Percentiles rank a stretch among this genome's conserved stretches.
These are phyloP conservation scores for Pleurotus cornucopiae DNA, from an alignment of 768 basidiomycete genomes.

Conservation along the genomic window DNA sequence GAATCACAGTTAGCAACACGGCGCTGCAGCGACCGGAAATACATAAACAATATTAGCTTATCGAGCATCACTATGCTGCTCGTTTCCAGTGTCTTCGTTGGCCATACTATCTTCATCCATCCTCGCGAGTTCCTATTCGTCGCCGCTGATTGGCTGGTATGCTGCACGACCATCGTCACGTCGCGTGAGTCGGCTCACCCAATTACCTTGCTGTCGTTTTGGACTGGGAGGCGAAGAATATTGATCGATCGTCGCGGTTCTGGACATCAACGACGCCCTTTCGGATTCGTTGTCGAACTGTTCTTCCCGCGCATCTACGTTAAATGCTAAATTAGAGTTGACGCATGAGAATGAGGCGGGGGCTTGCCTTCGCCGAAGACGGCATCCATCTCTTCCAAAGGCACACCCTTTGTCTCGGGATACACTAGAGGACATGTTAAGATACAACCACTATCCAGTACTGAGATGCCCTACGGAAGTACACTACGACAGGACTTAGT, in stretches of 20 bases:
- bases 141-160: conserved; percentile 45
- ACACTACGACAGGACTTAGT: conserved; percentile 40
- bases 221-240: conserved; percentile 19
- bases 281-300: conserved; percentile 62
- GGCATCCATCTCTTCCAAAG: conserved; percentile 87
- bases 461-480: conserved; percentile 55
- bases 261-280: conserved; percentile 49
- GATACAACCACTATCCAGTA: not conserved
- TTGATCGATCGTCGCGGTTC: conserved; percentile 27
- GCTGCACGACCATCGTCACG: conserved; percentile 30
- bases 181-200: conserved; percentile 49
- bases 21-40: conserved; percentile 6
- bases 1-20: conserved; percentile 4
- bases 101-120: conserved; percentile 8
- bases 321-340: too few species aligned
- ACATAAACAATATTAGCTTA: not conserved
- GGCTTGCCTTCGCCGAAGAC: conserved; percentile 82
- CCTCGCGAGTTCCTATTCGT: conserved; percentile 19
- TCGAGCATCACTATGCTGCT: not conserved
- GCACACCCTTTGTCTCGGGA: conserved; percentile 83
- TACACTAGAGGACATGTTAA: conserved; percentile 47
- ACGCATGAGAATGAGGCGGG: not conserved
- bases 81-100: conserved; percentile 2
- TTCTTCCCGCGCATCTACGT: conserved; percentile 42
- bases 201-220: conserved; percentile 26